phyloP scores from a whole-genome alignment of 2,329 filamentous ascomycete species.

The Trichoderma gracile region DNA sequence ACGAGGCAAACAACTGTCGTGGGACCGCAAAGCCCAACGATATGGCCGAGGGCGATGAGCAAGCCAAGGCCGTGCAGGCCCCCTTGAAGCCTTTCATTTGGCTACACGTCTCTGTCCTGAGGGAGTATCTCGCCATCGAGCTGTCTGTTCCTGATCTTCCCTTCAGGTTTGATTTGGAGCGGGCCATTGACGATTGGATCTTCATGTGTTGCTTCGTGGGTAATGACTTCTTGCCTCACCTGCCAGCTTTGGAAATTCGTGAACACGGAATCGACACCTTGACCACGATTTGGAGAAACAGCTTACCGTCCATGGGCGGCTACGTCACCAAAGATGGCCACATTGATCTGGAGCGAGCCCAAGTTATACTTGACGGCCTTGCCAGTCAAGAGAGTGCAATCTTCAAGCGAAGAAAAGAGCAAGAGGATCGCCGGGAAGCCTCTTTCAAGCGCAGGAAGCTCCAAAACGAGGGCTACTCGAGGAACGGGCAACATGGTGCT shows the following conservation, averaged over 20 bases:
- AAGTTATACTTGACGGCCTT: conserved; percentile 82
- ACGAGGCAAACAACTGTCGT: conserved; percentile 82
- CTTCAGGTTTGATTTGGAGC: conserved; percentile 90
- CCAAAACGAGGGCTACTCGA: conserved; percentile 55
- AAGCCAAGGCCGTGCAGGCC: conserved; percentile 72
- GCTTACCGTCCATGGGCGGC: conserved; percentile 85
- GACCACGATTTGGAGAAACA: conserved; percentile 96
- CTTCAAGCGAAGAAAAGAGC: conserved; percentile 82
- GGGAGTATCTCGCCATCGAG: conserved; percentile 91
- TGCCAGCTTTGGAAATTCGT: conserved; percentile 95
- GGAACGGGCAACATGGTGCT: conserved; percentile 8
- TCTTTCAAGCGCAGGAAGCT: conserved; percentile 76
- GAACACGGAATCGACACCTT: conserved; percentile 97
- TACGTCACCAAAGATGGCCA: conserved; percentile 95
- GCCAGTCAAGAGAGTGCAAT: conserved; percentile 93
- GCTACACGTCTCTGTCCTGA: conserved; percentile 88
- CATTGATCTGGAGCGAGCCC: conserved; percentile 82
- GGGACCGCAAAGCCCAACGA: conserved; percentile 75
- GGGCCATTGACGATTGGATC: conserved; percentile 95
- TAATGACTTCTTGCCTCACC: conserved; percentile 95
- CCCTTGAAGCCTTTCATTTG: conserved; percentile 89
- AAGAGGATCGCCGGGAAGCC: conserved; percentile 79
- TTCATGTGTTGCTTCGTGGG: conserved; percentile 99
- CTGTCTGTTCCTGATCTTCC: conserved; percentile 78
- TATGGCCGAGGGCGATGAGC: conserved; percentile 70